Base-by-base conservation (phyloP, 139 green algal species). In the Pleodorina starrii region DNA sequence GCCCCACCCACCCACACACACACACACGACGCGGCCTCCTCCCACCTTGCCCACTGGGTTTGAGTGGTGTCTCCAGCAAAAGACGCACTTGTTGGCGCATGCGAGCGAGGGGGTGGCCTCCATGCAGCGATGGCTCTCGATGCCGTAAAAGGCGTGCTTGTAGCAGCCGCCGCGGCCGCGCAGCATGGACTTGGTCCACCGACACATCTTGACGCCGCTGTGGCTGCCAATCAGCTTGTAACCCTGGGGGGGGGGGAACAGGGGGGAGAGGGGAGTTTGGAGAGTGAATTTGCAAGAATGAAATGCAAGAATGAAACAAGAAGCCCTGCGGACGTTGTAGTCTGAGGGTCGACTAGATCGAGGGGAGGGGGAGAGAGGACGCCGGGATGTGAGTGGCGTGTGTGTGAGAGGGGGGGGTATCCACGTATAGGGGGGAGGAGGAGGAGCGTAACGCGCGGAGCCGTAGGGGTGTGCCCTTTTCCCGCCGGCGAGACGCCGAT, bases 51-150 rank as follows among this genome's bases (percentile, higher is more conserved):
- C 82, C 63, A 88, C 82, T 29, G 82, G 82, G 82, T 88, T 88
- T 63, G 63, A 80, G 91, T 96, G 93, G 86, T 96, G 93, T 27
- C 95, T 91, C 95, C 95, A 97, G 90, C 95, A 97, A 89, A 97
- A 97, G 23, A 96, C 93, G 87, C 95, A 98, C 92, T 98, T 98
- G 93, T 97, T 97, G 54, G 96, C 95, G 85, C 96, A 98, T 6
- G 94, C 94, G 6, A 97, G 90, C 23, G 87, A 93, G 54, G 96
- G 94, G 0, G 95, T 97, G 84, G 93, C 92, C 93, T 97, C 94
- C 94, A 97, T 97, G 93, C 94, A 96, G 35, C 86, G 76, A 91
- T 97, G 94, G 2, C 87, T 94, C 80, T 94, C 94, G 42, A 98
- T 98, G 90, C 96, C 96, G 87, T 98, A 98, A 90, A 98, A 98